A percentile compares a stretch with the other conserved stretches of the same genome.
Evolutionary conservation across 768 basidiomycete species (phyloP).

Genomic region (Tylopilus subfusipes): DNA sequence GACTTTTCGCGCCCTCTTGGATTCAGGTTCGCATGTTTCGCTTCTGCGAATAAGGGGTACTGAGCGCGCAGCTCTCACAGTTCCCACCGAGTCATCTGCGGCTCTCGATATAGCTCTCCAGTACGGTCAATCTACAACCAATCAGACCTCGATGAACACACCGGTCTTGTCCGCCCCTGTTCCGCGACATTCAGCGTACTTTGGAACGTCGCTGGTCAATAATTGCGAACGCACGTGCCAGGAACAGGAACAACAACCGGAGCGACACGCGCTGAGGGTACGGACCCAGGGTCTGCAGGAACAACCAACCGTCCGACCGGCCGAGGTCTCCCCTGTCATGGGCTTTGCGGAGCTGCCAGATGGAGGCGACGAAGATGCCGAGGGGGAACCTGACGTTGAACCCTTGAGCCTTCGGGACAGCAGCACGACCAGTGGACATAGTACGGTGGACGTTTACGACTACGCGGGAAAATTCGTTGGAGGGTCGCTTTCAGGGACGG

Average conservation of each 20-base stretch:
- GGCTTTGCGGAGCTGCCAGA: constrained; percentile 28
- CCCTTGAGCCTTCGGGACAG: constrained; percentile 27
- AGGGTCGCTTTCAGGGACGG: constrained; percentile 24
- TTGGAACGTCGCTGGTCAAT: constrained; percentile 28
- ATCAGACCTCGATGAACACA: constrained; percentile 19
- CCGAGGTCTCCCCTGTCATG: constrained; percentile 33
- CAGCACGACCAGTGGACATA: constrained; percentile 23
- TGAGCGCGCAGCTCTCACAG: constrained; percentile 12
- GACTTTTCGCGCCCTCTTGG: constrained; percentile 20
- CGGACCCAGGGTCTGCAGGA: constrained; percentile 32
- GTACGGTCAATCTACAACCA: constrained; percentile 18
- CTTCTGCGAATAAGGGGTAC: not conserved
- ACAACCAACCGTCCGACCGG: constrained; percentile 32
- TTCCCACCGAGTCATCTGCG: constrained; percentile 17
- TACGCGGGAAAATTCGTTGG: constrained; percentile 18
- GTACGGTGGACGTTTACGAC: constrained; percentile 26
- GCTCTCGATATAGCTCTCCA: constrained; percentile 27
- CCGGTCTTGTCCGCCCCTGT: constrained; percentile 31
- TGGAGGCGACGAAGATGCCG: constrained; percentile 35
- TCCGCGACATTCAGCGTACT: constrained; percentile 33
- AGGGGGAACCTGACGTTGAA: constrained; percentile 31
- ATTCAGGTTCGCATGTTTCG: constrained; percentile 27
- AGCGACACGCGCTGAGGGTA: constrained; percentile 29
- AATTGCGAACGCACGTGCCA: constrained; percentile 37
- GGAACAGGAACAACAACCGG: constrained; percentile 37